Conservation (phyloP, 176 grass and related monocot species). For the Urochloa ruziziensis region DNA sequence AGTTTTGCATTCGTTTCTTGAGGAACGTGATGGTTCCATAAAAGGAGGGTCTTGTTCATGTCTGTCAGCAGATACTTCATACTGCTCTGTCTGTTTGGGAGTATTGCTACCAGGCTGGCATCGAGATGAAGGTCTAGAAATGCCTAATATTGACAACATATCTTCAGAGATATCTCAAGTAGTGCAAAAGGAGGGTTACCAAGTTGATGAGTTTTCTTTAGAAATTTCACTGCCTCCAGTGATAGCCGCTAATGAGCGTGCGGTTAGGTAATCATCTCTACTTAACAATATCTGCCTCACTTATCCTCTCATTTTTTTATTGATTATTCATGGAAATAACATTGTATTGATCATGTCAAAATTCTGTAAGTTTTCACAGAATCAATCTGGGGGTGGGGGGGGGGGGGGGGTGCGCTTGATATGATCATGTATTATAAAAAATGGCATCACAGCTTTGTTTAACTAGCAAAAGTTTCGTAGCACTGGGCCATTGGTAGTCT, state of each 20-base stretch:
- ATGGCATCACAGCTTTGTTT: background rate
- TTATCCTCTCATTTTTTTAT: too few species aligned
- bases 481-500: background rate
- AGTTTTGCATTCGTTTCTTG: constrained; percentile 50
- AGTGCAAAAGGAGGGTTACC: constrained; percentile 56
- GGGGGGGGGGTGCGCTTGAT: too few species aligned
- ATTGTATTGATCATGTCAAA: too few species aligned
- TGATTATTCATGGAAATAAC: too few species aligned
- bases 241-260: constrained; percentile 71
- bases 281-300: too few species aligned
- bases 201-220: constrained; percentile 63
- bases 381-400: too few species aligned
- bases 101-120: constrained; percentile 53
- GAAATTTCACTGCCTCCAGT: constrained; percentile 72
- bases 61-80: constrained; percentile 23
- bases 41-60: constrained; percentile 32
- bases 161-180: constrained; percentile 45
- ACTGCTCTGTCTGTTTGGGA: constrained; percentile 83
- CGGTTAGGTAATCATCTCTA: constrained; percentile 51
- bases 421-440: background rate
- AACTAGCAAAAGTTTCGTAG: constrained; percentile 1
- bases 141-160: constrained; percentile 24
- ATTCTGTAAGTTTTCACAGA: too few species aligned
- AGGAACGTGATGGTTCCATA: constrained; percentile 47
- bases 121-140: constrained; percentile 18